These are phyloP conservation scores for Haplosporangium sp. DNA, from an alignment of 371 early-diverging fungal species.

Conservation along the genomic window DNA sequence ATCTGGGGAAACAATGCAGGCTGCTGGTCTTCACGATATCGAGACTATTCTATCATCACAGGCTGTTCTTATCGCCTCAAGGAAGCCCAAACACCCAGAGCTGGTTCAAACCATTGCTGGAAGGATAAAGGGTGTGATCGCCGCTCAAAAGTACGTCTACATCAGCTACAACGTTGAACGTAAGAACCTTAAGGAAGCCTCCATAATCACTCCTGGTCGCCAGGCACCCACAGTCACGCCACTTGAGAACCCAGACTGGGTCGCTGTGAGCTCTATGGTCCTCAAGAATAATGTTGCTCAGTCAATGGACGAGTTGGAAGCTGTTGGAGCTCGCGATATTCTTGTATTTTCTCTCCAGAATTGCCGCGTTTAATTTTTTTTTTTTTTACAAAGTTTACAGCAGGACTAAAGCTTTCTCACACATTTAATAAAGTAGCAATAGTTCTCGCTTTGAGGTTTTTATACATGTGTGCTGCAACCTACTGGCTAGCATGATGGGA, in stretches of 20 bases:
- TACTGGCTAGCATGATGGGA: neutral
- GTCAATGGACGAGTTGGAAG: conserved; percentile 90
- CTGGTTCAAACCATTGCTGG: conserved; percentile 81
- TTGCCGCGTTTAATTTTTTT: conserved; percentile 71
- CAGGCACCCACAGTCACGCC: conserved; percentile 91
- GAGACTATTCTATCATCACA: conserved; percentile 85
- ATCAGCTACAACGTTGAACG: conserved; percentile 91
- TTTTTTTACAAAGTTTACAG: too few relatives aligned
- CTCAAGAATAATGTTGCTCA: conserved; percentile 79
- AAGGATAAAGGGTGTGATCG: conserved; percentile 92
- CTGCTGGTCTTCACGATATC: conserved; percentile 94
- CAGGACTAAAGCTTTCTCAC: too few relatives aligned
- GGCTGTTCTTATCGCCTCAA: conserved; percentile 88
- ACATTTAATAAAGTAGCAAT: neutral
- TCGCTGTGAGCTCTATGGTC: conserved; percentile 93
- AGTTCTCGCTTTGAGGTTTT: neutral
- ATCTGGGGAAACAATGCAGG: conserved; percentile 98
- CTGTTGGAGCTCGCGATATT: conserved; percentile 94
- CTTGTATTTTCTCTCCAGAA: conserved; percentile 85
- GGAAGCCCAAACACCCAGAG: conserved; percentile 65
- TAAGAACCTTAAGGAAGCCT: conserved; percentile 69
- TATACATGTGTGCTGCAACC: conserved; percentile 1
- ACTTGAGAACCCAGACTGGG: conserved; percentile 91
- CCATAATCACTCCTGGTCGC: conserved; percentile 89
- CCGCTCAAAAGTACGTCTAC: conserved; percentile 88